A percentile compares a stretch with the other conserved stretches of the same genome.
Conservation (phyloP, 345 rosid genomes). For the Sonneratia alba region DNA sequence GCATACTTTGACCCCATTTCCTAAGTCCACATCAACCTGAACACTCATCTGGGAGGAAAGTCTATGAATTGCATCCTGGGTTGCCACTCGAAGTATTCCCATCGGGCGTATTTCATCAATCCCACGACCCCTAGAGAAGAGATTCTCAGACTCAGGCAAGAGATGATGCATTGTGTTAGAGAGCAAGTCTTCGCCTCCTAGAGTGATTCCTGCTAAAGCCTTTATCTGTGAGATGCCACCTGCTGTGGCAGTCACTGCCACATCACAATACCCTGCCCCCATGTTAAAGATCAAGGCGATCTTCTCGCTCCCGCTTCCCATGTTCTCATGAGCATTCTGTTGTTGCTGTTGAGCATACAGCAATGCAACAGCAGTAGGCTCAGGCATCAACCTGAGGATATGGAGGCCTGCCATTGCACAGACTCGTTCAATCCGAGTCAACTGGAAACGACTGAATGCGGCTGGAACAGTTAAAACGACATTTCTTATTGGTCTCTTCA, state of each 20-base stretch:
- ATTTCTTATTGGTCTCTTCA: conserved; percentile 64
- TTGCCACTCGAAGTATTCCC: conserved; percentile 66
- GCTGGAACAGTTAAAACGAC: conserved; percentile 77
- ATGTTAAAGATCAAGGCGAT: conserved; percentile 71
- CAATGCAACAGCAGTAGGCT: conserved; percentile 83
- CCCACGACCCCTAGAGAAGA: conserved; percentile 27
- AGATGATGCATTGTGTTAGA: conserved; percentile 61
- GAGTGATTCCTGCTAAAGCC: conserved; percentile 54
- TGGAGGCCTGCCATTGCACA: conserved; percentile 92
- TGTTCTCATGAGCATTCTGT: conserved; percentile 45
- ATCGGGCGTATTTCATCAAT: conserved; percentile 29
- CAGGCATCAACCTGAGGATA: conserved; percentile 77
- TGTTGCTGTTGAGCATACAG: conserved; percentile 88
- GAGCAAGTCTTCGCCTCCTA: conserved; percentile 82
- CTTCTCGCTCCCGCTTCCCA: conserved; percentile 83
- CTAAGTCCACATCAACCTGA: conserved; percentile 59
- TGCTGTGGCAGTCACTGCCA: conserved; percentile 69
- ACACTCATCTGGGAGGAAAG: conserved; percentile 41
- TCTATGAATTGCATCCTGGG: conserved; percentile 61
- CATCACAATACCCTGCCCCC: conserved; percentile 89
- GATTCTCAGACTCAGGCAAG: conserved; percentile 35
- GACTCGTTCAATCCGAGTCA: conserved; percentile 69
- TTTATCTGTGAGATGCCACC: conserved; percentile 95
- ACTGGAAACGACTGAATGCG: conserved; percentile 73
- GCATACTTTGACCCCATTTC: conserved; percentile 40